phyloP scores from a whole-genome alignment of 2,329 filamentous ascomycete species.

The Proliferodiscus dingleyae region DNA sequence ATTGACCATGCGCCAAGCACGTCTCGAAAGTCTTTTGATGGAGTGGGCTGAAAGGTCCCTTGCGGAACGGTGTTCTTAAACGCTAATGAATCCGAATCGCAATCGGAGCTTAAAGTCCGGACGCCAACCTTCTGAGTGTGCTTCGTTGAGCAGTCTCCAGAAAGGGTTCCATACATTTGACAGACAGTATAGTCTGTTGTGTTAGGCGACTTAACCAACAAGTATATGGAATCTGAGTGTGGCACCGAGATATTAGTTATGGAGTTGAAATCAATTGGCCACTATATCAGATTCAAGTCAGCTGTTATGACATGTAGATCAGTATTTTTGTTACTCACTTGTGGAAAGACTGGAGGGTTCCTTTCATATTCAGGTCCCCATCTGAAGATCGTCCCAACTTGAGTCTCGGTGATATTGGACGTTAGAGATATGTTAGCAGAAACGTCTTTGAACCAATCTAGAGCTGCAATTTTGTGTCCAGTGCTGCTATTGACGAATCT shows the following conservation, averaged over 20 bases:
- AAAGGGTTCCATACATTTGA: conserved; percentile 7
- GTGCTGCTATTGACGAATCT: neutral
- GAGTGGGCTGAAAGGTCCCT: neutral
- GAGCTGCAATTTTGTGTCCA: conserved; percentile 1
- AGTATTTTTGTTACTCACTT: neutral
- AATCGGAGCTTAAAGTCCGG: neutral
- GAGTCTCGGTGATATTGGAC: conserved; percentile 4
- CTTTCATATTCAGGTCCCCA: conserved; percentile 6
- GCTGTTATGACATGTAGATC: neutral
- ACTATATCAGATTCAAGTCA: conserved; percentile 1
- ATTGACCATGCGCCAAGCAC: conserved; percentile 6
- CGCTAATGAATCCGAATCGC: neutral
- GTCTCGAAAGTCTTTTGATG: conserved; percentile 7
- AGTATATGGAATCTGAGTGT: conserved; percentile 8
- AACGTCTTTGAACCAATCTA: conserved; percentile 1
- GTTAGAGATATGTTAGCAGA: neutral
- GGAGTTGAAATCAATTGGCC: conserved; percentile 8
- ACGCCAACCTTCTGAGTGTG: conserved; percentile 7
- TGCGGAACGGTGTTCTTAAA: conserved; percentile 1
- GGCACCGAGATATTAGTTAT: conserved; percentile 5
- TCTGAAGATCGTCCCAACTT: conserved; percentile 6
- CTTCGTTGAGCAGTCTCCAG: conserved; percentile 4
- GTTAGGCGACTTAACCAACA: conserved; percentile 9
- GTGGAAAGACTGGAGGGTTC: conserved; percentile 5
- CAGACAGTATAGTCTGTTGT: conserved; percentile 11